phyloP scores from a whole-genome alignment of 2,329 filamentous ascomycete genomes.

The Fusarium coffeatum region DNA sequence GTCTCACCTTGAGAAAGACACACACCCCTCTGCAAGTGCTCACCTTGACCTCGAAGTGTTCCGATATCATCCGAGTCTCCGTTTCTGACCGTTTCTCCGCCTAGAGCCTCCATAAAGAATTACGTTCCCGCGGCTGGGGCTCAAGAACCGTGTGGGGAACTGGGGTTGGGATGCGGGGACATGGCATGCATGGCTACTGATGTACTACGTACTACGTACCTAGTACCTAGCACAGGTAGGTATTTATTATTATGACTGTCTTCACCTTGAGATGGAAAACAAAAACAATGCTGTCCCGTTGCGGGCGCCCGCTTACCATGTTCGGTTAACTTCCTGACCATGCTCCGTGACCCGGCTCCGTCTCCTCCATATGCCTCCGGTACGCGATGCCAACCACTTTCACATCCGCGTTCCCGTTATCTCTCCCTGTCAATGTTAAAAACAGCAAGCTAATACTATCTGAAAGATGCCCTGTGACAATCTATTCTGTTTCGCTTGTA shows the following conservation, averaged over 20 bases:
- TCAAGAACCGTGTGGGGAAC: constrained; percentile 35
- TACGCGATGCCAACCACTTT: constrained; percentile 19
- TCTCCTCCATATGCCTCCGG: constrained; percentile 38
- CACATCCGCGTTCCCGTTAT: background rate
- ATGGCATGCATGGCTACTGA: background rate
- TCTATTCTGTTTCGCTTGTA: constrained; percentile 20
- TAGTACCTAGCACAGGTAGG: no score
- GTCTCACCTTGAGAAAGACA: constrained; percentile 24
- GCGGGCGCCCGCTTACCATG: constrained; percentile 41
- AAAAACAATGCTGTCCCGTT: constrained; percentile 5
- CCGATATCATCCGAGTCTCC: constrained; percentile 42
- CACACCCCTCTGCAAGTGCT: constrained; percentile 18
- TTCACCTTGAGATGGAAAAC: background rate
- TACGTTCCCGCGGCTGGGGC: constrained; percentile 39
- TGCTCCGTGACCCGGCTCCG: constrained; percentile 38
- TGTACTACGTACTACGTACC: no score
- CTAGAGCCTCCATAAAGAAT: constrained; percentile 39
- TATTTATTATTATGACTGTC: background rate
- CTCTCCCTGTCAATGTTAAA: background rate
- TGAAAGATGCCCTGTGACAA: constrained; percentile 7
- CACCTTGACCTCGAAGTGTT: constrained; percentile 10
- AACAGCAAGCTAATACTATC: constrained; percentile 9
- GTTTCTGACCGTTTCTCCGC: constrained; percentile 39
- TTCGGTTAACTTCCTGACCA: constrained; percentile 46
- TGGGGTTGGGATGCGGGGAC: constrained; percentile 29